Evolutionary conservation across 192 early-diverging fungal species (phyloP).

Genomic region (Oehlia diaphana): DNA sequence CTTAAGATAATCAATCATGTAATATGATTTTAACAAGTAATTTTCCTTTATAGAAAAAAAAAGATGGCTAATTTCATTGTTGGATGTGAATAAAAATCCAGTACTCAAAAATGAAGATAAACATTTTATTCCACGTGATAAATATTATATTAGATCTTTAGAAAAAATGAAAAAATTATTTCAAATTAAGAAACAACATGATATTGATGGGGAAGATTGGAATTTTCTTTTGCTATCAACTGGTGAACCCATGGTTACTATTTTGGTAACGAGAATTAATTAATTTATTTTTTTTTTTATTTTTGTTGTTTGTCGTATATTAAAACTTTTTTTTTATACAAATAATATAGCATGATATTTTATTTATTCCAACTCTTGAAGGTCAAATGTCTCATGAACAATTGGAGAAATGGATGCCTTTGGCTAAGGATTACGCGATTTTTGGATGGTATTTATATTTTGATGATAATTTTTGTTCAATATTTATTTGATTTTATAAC

Average conservation of each 20-base stretch:
- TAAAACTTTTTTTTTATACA: background rate
- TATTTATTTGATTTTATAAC: background rate
- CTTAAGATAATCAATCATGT: no score
- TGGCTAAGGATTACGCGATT: constrained; percentile 62
- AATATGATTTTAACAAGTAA: background rate
- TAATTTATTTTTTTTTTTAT: constrained; percentile 32
- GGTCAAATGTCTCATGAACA: constrained; percentile 45
- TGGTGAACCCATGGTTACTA: constrained; percentile 48
- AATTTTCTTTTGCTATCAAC: constrained; percentile 55
- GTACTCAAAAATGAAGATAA: constrained; percentile 44
- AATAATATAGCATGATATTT: constrained; percentile 35
- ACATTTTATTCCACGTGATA: constrained; percentile 38
- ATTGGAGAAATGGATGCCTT: constrained; percentile 39
- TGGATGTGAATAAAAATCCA: constrained; percentile 36
- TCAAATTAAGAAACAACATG: constrained; percentile 67
- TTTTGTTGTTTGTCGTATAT: constrained; percentile 5
- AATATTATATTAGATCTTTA: constrained; percentile 38
- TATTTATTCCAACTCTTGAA: constrained; percentile 43
- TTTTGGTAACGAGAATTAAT: constrained; percentile 43
- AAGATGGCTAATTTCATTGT: constrained; percentile 30
- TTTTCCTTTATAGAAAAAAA: background rate
- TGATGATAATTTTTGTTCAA: background rate
- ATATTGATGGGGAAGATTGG: constrained; percentile 71
- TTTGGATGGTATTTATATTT: constrained; percentile 50
- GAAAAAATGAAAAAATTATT: constrained; percentile 44